Conservation (phyloP, 2,329 filamentous ascomycete species). For the Acephala macrosclerotiorum region DNA sequence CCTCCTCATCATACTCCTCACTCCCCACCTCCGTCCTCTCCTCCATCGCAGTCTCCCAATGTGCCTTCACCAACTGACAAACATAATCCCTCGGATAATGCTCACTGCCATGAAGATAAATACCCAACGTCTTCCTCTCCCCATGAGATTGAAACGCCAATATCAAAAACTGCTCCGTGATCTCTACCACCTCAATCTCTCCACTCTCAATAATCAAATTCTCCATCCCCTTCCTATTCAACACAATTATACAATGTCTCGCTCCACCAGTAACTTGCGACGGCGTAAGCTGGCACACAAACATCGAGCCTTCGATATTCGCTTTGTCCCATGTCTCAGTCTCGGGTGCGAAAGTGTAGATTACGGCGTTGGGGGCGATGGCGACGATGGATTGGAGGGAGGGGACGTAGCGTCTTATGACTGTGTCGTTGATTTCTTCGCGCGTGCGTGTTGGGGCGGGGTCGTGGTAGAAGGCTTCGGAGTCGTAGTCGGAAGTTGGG, state of each 20-base stretch:
- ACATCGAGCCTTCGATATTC: slow-evolving; percentile 86
- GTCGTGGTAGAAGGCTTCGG: slow-evolving; percentile 50
- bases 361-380: slow-evolving; percentile 83
- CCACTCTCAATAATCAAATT: slow-evolving; percentile 75
- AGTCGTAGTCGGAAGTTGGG: slow-evolving; percentile 62
- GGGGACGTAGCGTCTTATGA: slow-evolving; percentile 83
- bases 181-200: slow-evolving; percentile 68
- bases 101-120: slow-evolving; percentile 61
- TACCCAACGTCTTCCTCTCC: slow-evolving; percentile 53
- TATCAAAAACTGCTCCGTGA: slow-evolving; percentile 56
- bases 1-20: slow-evolving; percentile 29
- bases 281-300: slow-evolving; percentile 73
- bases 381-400: slow-evolving; percentile 76
- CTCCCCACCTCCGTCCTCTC: slow-evolving; percentile 19
- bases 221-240: slow-evolving; percentile 75
- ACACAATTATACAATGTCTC: slow-evolving; percentile 68
- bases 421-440: slow-evolving; percentile 85
- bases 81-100: slow-evolving; percentile 48
- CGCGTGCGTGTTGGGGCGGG: slow-evolving; percentile 66
- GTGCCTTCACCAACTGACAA: slow-evolving; percentile 37
- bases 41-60: slow-evolving; percentile 40
- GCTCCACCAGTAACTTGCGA: slow-evolving; percentile 48
- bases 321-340: slow-evolving; percentile 82
- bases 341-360: slow-evolving; percentile 78
- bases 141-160: slow-evolving; percentile 20